Conservation (phyloP, 768 basidiomycete genomes). For the Nidularia pulvinata region DNA sequence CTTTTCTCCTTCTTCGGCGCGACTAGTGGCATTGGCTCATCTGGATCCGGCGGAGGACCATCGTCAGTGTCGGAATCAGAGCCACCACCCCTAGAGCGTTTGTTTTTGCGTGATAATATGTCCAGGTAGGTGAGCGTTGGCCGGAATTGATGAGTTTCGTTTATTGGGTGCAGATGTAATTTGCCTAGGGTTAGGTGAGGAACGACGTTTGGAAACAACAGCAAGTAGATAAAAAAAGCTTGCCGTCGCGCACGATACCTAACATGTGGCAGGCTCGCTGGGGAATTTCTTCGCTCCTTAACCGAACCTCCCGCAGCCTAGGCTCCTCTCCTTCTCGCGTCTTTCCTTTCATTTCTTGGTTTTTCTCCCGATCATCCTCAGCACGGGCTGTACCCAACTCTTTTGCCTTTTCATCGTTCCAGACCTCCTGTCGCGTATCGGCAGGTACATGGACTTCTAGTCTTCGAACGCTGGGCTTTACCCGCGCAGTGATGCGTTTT, state of each 20-base stretch:
- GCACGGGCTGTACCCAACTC: slow-evolving; percentile 63
- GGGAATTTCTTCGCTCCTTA: slow-evolving; percentile 72
- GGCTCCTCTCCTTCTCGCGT: slow-evolving; percentile 51
- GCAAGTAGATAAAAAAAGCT: slow-evolving; percentile 10
- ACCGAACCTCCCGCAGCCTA: slow-evolving; percentile 66
- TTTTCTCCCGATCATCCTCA: slow-evolving; percentile 81
- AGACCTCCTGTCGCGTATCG: slow-evolving; percentile 81
- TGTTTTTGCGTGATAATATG: slow-evolving; percentile 61
- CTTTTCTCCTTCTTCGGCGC: slow-evolving; percentile 62
- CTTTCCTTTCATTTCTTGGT: slow-evolving; percentile 52
- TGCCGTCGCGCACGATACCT: slow-evolving; percentile 77
- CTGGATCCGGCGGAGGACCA: slow-evolving; percentile 79
- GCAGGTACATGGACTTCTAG: slow-evolving; percentile 81
- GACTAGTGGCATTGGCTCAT: slow-evolving; percentile 55
- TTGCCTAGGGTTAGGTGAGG: slow-evolving; percentile 40
- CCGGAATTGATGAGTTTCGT: slow-evolving; percentile 78
- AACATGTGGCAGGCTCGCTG: slow-evolving; percentile 71
- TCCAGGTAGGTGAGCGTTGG: slow-evolving; percentile 86
- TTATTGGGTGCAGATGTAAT: slow-evolving; percentile 78
- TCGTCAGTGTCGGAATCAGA: slow-evolving; percentile 78
- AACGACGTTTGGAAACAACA: neutral
- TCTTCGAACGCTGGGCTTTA: slow-evolving; percentile 61
- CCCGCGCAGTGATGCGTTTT: slow-evolving; percentile 73
- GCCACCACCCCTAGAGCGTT: slow-evolving; percentile 43
- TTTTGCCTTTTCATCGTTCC: slow-evolving; percentile 71